Base-by-base conservation (phyloP, 495 filamentous ascomycete species). In the Glutinoglossum americanum region DNA sequence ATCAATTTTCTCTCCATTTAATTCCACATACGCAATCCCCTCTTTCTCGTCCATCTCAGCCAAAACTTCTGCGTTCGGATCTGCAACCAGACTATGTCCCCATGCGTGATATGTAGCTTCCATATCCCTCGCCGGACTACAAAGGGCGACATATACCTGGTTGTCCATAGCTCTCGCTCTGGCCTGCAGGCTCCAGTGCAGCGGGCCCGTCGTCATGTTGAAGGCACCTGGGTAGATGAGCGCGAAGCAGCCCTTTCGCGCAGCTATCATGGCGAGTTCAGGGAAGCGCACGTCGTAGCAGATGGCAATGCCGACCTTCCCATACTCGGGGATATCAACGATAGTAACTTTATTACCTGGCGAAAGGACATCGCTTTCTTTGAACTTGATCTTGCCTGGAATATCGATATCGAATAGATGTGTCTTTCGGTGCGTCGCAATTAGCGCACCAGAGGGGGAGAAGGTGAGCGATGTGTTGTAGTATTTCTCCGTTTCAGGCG, bases 331-430 rank as follows among this genome's bases (percentile, higher is more conserved):
- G 5, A 94, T 70, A 54, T 93, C 83, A 23, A 97, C 71, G 0
- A 96, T 66, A 0, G 90, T 93, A 45, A 94, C 62, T 61, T 82
- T 78, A 68, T 87, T 80, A 0, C 92, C 92, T 0, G 92, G 84
- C 0, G 75, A 81, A 21, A 99, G 75, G 8, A 95, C 87, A 51
- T 95, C 88, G 55, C 80, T 85, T 69, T 99, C 92, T 59, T 77
- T 78, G 73, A 99, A 99, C 15, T 65, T 81, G 67, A 99, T 95
- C 68, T 87, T 86, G 30, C 87, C 89, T 4, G 92, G 92, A 64
- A 99, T 99, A 67, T 90, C 84, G 63, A 99, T 99, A 71, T 99
- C 92, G 71, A 99, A 99, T n/a, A 99, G 76, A 67, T 99, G 92
- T 21, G 92, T 79, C 68, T 99, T 99, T 60, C 92, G 80, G 66